phyloP scores from a whole-genome alignment of 1,284 basidiomycete species.

The Apiotrichum akiyoshidainum region DNA sequence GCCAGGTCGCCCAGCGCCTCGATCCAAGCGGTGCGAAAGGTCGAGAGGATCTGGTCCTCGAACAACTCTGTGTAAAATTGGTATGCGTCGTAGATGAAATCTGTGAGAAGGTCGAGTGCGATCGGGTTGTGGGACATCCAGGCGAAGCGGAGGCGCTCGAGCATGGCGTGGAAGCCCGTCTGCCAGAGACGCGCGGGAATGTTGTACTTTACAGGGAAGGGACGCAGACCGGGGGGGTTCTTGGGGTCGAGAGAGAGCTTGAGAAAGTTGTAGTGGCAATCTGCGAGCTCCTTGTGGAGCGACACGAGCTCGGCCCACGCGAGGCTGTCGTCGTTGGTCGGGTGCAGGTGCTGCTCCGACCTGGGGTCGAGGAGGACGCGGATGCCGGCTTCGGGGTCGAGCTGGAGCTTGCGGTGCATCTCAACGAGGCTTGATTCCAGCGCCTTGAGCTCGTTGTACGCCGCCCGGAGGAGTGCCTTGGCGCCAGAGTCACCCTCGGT shows the following conservation, averaged over 20 bases:
- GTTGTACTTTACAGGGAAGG: conserved; percentile 89
- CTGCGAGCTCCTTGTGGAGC: conserved; percentile 61
- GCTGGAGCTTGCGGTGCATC: conserved; percentile 47
- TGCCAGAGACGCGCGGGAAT: conserved; percentile 92
- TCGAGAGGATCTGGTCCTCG: conserved; percentile 70
- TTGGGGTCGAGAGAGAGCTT: conserved; percentile 79
- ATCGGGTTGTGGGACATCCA: conserved; percentile 53
- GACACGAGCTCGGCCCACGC: conserved; percentile 49
- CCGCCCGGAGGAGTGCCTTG: conserved; percentile 45
- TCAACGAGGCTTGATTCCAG: conserved; percentile 50
- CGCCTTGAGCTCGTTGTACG: conserved; percentile 48
- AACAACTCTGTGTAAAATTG: conserved; percentile 85
- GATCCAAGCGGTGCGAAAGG: conserved; percentile 81
- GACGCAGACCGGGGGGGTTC: conserved; percentile 79
- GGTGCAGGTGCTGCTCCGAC: conserved; percentile 16
- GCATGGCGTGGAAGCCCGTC: conserved; percentile 80
- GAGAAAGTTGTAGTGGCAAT: conserved; percentile 82
- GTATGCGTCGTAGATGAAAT: conserved; percentile 94
- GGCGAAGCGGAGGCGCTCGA: conserved; percentile 82
- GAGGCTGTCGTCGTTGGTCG: conserved; percentile 26
- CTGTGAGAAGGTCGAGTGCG: conserved; percentile 68
- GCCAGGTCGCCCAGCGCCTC: conserved; percentile 95
- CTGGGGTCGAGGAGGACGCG: conserved; percentile 26
- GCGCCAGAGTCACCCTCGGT: conserved; percentile 50
- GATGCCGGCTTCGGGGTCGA: conserved; percentile 45